Evolutionary conservation across 1,284 basidiomycete genomes (phyloP).

Genomic region (Ceratobasidium sp.): DNA sequence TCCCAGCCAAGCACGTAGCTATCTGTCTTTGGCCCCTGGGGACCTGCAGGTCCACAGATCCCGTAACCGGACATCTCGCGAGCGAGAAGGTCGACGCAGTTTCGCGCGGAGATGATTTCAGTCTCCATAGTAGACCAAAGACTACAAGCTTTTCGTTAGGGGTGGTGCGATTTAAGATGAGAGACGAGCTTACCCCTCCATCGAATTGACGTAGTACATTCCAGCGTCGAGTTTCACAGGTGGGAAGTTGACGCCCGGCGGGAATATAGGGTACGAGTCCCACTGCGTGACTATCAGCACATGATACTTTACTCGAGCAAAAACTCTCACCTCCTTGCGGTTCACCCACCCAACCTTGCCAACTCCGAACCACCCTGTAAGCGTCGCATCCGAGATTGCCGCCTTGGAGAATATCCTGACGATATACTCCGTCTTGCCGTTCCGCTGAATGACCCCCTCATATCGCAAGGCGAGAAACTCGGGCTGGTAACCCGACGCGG

Average conservation of each 20-base stretch:
- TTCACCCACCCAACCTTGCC: conserved; percentile 83
- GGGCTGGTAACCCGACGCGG: conserved; percentile 65
- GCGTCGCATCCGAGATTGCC: conserved; percentile 72
- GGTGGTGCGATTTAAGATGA: conserved; percentile 5
- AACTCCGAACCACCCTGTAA: conserved; percentile 68
- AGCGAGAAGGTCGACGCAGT: conserved; percentile 81
- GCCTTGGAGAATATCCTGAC: conserved; percentile 89
- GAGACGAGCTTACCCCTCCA: conserved; percentile 73
- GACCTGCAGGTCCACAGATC: conserved; percentile 60
- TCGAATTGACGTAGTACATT: conserved; percentile 89
- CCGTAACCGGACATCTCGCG: conserved; percentile 71
- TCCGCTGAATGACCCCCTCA: conserved; percentile 63
- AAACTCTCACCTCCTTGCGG: conserved; percentile 69
- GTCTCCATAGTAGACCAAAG: conserved; percentile 93
- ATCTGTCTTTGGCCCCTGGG: conserved; percentile 45
- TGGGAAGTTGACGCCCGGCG: conserved; percentile 74
- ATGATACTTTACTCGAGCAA: neutral
- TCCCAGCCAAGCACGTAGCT: conserved; percentile 50
- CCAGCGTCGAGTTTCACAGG: conserved; percentile 79
- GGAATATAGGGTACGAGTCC: conserved; percentile 79
- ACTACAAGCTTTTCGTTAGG: conserved; percentile 55
- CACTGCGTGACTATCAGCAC: conserved; percentile 61
- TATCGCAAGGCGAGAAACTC: conserved; percentile 92
- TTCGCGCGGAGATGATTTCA: conserved; percentile 83
- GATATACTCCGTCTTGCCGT: conserved; percentile 64